Evolutionary conservation across 768 basidiomycete genomes (phyloP).

Genomic region (Calocybe cyanea): DNA sequence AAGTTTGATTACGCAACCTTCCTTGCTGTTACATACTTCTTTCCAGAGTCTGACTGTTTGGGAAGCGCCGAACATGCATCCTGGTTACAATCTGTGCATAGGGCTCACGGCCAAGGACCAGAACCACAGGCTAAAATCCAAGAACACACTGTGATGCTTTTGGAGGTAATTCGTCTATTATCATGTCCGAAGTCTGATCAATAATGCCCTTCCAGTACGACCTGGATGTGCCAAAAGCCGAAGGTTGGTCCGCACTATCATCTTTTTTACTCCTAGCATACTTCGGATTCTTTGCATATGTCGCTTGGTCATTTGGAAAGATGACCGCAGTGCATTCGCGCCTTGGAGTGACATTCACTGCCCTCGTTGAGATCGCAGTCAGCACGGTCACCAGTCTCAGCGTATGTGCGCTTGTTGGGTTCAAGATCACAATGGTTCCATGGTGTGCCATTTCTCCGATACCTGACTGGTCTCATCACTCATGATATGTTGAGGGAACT

Average conservation of each 20-base stretch:
- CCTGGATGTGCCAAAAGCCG: conserved; percentile 39
- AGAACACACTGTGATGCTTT: conserved; percentile 40
- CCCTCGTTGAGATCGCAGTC: conserved; percentile 84
- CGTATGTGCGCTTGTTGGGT: conserved; percentile 86
- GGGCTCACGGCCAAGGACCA: conserved; percentile 31
- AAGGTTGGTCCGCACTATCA: conserved; percentile 58
- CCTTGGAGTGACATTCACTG: conserved; percentile 89
- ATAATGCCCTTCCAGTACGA: conserved; percentile 41
- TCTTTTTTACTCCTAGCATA: conserved; percentile 76
- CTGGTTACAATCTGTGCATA: conserved; percentile 57
- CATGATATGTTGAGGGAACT: conserved; percentile 55
- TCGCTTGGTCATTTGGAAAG: conserved; percentile 67
- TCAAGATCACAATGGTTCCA: conserved; percentile 85
- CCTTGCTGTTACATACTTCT: conserved; percentile 80
- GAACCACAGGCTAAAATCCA: conserved; percentile 26
- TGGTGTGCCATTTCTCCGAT: conserved; percentile 48
- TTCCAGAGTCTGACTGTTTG: conserved; percentile 71
- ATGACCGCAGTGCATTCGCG: conserved; percentile 88
- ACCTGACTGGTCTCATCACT: neutral
- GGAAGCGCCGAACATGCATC: conserved; percentile 54
- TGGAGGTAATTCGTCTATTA: conserved; percentile 32
- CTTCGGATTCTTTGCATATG: conserved; percentile 68
- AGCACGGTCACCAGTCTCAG: conserved; percentile 93
- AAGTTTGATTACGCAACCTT: conserved; percentile 63
- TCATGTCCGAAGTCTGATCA: neutral